A percentile compares a stretch with the other conserved stretches of the same genome.
These are phyloP conservation scores for Mytilinidion resinicola DNA, from an alignment of 495 filamentous ascomycete genomes.

Conservation along the genomic window DNA sequence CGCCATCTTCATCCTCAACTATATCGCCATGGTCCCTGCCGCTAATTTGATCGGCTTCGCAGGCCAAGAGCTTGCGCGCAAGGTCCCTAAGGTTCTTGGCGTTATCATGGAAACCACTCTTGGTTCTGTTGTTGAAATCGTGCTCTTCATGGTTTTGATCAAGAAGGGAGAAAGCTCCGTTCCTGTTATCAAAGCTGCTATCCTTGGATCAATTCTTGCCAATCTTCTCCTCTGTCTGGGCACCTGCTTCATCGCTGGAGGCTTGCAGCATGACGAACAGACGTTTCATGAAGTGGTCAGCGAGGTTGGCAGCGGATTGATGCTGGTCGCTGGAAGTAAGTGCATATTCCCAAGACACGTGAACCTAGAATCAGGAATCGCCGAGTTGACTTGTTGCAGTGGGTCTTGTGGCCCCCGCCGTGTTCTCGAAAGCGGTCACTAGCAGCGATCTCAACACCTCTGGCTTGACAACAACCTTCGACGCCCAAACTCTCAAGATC, in stretches of 20 bases:
- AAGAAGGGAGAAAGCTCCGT: conserved; percentile 40
- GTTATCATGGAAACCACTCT: conserved; percentile 71
- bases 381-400: conserved; percentile 31
- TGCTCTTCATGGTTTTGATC: conserved; percentile 73
- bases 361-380: too few relatives aligned
- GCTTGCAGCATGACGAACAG: conserved; percentile 54
- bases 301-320: conserved; percentile 72
- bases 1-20: conserved; percentile 63
- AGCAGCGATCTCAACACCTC: conserved; percentile 33
- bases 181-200: conserved; percentile 75
- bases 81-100: conserved; percentile 70
- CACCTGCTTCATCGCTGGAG: conserved; percentile 70
- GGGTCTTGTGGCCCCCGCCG: conserved; percentile 74
- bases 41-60: conserved; percentile 86
- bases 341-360: background rate
- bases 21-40: conserved; percentile 78
- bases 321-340: conserved; percentile 60
- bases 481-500: conserved; percentile 52
- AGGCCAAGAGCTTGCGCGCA: conserved; percentile 71
- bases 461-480: conserved; percentile 29
- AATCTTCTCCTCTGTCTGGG: conserved; percentile 67
- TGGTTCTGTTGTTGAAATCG: conserved; percentile 72
- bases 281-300: conserved; percentile 69
- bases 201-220: conserved; percentile 73
- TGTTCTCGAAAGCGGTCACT: conserved; percentile 60